Evolutionary conservation across 148 eudicot species (phyloP), one percentile per base, ranked within the genome.

Genomic region (Rhododendron simsii): DNA sequence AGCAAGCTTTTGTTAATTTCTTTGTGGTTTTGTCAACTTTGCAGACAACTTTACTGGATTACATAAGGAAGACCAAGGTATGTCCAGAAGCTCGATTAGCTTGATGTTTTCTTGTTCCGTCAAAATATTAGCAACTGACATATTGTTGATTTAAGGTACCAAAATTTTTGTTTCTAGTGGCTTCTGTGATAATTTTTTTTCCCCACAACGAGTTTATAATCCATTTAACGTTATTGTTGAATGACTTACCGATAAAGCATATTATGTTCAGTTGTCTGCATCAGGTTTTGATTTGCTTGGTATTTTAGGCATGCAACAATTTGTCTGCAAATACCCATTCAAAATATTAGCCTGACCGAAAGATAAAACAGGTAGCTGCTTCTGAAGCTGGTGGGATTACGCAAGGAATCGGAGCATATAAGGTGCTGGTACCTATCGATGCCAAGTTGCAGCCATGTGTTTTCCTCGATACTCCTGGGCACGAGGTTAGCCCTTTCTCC

Each of bases 321-420:
- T 55, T 48, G 10, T 81, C 59, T 86, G 84, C 55, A 75, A 47
- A 30, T 81, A n/a, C 37, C 82, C 33, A 33, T 87, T 35, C 86
- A 55, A 53, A 55, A 84, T 51, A 84, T 76, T 47, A 55, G 57
- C 71, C 86, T 79, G 74, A 85, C 65, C 59, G 13, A 81, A 88
- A 71, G 69, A 55, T 82, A 80, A 83, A 88, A 74, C 88, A 97
- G 98, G 99, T 97, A 48, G 99, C 95, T 87, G 98, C 99, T 81
- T 94, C 95, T 83, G 99, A 97, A 94, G 95, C 99, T 63, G 99
- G 99, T 87, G 99, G 99, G 81, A 97, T 97, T 84, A 97, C 99
- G 73, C 99, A 97, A 91, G 99, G 99, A 85, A 95, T 95, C 86
- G 99, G 99, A 84, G 99, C 99, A 83, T 97, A 95, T 91, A 94